phyloP scores from a whole-genome alignment of 1,139 yeast species.

The Kurtzmaniella quercitrusa region DNA sequence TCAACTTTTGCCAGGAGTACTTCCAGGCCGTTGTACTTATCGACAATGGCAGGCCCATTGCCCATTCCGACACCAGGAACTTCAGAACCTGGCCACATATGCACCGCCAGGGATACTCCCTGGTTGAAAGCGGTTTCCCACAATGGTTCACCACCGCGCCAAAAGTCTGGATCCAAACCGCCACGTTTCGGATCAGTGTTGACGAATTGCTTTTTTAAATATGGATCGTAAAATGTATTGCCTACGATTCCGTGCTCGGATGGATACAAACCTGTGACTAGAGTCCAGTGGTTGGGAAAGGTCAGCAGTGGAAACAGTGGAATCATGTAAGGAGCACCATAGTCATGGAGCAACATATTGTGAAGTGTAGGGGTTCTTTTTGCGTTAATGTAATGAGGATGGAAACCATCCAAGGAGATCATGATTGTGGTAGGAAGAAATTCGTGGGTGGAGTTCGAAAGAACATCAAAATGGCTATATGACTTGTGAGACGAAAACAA shows the following conservation, averaged over 20 bases:
- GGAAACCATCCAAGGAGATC: constrained; percentile 83
- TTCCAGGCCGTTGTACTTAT: constrained; percentile 64
- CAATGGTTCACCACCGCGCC: constrained; percentile 85
- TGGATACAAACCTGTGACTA: constrained; percentile 83
- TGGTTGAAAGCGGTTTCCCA: constrained; percentile 77
- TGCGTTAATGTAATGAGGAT: constrained; percentile 78
- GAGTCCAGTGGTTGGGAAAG: constrained; percentile 89
- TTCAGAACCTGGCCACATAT: constrained; percentile 96
- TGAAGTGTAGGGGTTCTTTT: constrained; percentile 69
- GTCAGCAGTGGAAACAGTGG: constrained; percentile 90
- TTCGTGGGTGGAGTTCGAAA: constrained; percentile 63
- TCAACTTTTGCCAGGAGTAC: constrained; percentile 51
- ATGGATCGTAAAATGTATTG: constrained; percentile 72
- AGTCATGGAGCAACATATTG: constrained; percentile 47
- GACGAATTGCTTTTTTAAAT: constrained; percentile 50
- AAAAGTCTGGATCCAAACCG: constrained; percentile 58
- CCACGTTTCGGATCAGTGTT: constrained; percentile 52
- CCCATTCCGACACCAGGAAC: constrained; percentile 47
- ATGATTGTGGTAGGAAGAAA: constrained; percentile 77
- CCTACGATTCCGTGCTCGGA: constrained; percentile 85
- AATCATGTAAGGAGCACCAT: constrained; percentile 77
- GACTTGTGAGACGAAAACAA: background rate
- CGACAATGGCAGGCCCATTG: constrained; percentile 52
- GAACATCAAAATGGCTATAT: background rate
- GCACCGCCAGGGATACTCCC: constrained; percentile 70